Conservation (phyloP, 495 filamentous ascomycete species). For the Aspergillus haitiensis region DNA sequence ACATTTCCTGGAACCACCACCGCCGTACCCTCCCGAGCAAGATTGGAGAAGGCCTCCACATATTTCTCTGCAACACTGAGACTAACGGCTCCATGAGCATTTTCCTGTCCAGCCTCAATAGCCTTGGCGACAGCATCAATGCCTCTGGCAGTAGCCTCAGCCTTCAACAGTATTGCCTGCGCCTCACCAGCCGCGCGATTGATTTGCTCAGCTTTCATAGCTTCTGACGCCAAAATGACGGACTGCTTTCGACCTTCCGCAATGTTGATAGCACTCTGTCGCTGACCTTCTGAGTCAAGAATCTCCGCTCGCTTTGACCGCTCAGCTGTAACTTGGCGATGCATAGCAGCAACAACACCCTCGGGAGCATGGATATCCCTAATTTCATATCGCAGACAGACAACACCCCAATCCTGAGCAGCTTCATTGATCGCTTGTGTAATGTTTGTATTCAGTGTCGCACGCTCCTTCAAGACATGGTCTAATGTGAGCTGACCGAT, state of each 20-base stretch:
- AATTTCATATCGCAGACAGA: constrained; percentile 96
- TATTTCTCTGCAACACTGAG: constrained; percentile 95
- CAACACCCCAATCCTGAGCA: constrained; percentile 92
- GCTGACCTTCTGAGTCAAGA: constrained; percentile 90
- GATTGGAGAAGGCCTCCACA: constrained; percentile 87
- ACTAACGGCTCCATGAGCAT: constrained; percentile 79
- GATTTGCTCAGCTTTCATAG: constrained; percentile 84
- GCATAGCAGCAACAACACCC: constrained; percentile 93
- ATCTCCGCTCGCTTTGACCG: constrained; percentile 97
- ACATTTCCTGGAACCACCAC: constrained; percentile 96
- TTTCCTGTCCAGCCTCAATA: constrained; percentile 67
- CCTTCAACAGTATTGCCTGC: constrained; percentile 84
- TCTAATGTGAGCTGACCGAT: constrained; percentile 96
- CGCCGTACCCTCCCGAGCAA: constrained; percentile 91
- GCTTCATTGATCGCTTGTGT: constrained; percentile 98
- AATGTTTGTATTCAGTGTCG: constrained; percentile 94
- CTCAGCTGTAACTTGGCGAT: constrained; percentile 95
- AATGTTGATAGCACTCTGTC: constrained; percentile 97
- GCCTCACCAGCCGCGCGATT: constrained; percentile 90
- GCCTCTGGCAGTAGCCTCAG: constrained; percentile 80
- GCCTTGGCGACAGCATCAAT: constrained; percentile 79
- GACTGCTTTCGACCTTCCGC: constrained; percentile 95
- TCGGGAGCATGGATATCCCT: constrained; percentile 96
- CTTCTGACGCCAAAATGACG: constrained; percentile 93
- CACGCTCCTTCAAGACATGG: constrained; percentile 95